These are phyloP conservation scores for Jatropha podagrica DNA, from an alignment of 441 rosid species.

Conservation along the genomic window DNA sequence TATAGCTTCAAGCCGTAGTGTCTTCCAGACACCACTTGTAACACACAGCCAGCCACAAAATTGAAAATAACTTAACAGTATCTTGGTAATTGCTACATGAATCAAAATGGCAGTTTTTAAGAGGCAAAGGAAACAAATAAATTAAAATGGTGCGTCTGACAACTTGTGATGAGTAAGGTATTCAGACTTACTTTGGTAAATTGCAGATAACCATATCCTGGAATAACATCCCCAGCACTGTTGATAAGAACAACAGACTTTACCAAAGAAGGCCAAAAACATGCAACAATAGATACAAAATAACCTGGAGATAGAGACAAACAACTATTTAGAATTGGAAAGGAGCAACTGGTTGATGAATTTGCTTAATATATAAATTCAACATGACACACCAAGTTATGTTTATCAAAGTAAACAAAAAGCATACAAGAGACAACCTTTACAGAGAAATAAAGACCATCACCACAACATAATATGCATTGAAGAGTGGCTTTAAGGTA, in stretches of 20 bases:
- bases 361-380: not conserved
- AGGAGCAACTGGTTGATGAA: not conserved
- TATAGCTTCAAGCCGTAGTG: not conserved
- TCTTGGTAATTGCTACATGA: not conserved
- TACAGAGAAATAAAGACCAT: not conserved
- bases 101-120: not conserved
- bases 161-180: not conserved
- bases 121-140: constrained; percentile 2
- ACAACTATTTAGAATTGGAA: not conserved
- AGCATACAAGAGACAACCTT: not conserved
- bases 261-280: constrained; percentile 68
- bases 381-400: not conserved
- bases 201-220: constrained; percentile 47
- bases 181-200: constrained; percentile 45
- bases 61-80: not conserved
- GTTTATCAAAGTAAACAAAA: not conserved
- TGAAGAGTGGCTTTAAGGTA: not conserved
- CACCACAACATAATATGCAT: not conserved
- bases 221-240: constrained; percentile 73
- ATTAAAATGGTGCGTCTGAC: not conserved
- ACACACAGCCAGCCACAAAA: constrained; percentile 1
- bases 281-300: constrained; percentile 58
- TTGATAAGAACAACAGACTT: constrained; percentile 72
- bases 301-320: constrained; percentile 52
- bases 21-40: not conserved